Percentiles rank a stretch among this genome's conserved stretches.
phyloP scores from a whole-genome alignment of 2,329 filamentous ascomycete species.

The Cryphonectria nitschkei region DNA sequence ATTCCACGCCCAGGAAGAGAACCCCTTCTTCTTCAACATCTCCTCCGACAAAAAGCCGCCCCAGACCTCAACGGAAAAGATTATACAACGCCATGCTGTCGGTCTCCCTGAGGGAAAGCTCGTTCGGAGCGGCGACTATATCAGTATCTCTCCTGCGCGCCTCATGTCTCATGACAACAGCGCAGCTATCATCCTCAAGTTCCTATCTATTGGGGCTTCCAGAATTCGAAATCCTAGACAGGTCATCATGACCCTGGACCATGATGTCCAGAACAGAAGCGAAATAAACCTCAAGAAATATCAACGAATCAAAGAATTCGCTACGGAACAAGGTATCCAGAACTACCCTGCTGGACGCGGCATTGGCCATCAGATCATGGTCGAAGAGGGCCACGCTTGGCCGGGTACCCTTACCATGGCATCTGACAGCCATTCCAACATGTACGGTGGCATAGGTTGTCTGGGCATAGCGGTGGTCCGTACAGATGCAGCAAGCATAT shows the following conservation, averaged over 20 bases:
- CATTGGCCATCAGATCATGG: constrained; percentile 90
- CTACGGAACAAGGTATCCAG: constrained; percentile 72
- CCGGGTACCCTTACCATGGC: constrained; percentile 83
- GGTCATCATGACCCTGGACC: constrained; percentile 82
- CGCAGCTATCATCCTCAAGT: constrained; percentile 62
- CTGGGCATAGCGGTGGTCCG: constrained; percentile 82
- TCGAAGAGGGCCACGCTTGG: constrained; percentile 79
- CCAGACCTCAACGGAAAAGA: background rate
- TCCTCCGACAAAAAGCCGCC: background rate
- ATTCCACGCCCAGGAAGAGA: background rate
- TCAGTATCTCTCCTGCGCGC: constrained; percentile 70
- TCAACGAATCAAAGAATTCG: constrained; percentile 79
- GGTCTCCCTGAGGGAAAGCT: background rate
- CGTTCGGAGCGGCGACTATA: constrained; percentile 81
- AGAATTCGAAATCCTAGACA: constrained; percentile 73
- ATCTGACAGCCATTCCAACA: constrained; percentile 76
- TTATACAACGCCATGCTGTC: background rate
- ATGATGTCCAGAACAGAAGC: constrained; percentile 84
- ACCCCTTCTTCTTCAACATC: background rate
- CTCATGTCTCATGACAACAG: constrained; percentile 80
- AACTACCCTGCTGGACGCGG: constrained; percentile 79
- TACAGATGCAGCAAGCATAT: constrained; percentile 85
- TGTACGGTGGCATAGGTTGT: constrained; percentile 80
- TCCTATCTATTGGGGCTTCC: constrained; percentile 80
- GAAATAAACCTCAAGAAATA: constrained; percentile 85